Evolutionary conservation across 2,329 filamentous ascomycete species (phyloP).

Genomic region (Talaromyces sp.): DNA sequence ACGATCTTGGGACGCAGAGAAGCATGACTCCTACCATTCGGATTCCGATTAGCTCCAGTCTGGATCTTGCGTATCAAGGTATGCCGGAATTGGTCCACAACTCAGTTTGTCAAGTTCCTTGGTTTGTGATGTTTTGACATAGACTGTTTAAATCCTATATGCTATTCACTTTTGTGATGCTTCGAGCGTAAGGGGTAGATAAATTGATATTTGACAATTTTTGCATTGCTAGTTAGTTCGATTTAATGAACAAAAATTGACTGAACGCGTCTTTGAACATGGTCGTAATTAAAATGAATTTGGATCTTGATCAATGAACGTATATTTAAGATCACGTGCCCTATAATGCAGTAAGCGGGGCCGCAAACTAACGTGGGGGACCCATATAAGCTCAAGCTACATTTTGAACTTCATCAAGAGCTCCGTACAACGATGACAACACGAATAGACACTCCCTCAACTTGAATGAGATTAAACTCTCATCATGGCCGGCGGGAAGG

Average conservation of each 20-base stretch:
- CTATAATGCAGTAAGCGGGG: neutral
- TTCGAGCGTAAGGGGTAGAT: neutral
- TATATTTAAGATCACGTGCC: neutral
- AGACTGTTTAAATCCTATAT: neutral
- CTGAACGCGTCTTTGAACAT: neutral
- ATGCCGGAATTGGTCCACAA: too few species aligned
- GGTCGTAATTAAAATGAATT: neutral
- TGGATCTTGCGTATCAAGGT: neutral
- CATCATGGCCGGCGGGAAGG: conserved; percentile 18
- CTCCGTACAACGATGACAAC: neutral
- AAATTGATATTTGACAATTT: neutral
- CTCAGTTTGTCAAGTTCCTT: neutral
- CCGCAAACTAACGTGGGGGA: neutral
- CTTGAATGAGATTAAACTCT: neutral
- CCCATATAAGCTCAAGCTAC: neutral
- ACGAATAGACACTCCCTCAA: too few species aligned
- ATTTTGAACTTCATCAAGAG: neutral
- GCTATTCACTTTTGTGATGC: neutral
- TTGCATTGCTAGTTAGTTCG: neutral
- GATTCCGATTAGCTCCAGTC: neutral
- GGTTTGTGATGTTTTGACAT: neutral
- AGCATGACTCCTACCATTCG: neutral
- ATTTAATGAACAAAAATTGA: neutral
- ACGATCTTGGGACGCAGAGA: neutral
- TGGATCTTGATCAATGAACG: neutral